Percentiles rank a stretch among this genome's conserved stretches.
Evolutionary conservation across 75 land plant genomes (phyloP).

Genomic region (Sequoiadendron giganteum): DNA sequence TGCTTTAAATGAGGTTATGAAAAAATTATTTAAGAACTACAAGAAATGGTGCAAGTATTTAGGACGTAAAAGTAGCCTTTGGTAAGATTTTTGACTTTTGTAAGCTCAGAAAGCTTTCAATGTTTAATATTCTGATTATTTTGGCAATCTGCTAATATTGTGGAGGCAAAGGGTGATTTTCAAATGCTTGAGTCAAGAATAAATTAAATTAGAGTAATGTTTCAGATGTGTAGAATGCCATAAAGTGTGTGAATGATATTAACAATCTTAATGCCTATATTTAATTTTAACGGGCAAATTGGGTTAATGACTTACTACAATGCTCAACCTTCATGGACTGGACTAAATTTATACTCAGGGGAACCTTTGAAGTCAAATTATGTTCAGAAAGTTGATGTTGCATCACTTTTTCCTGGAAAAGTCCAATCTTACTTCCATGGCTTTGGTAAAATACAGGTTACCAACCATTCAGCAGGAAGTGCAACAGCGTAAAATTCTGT

Average conservation of each 20-base stretch:
- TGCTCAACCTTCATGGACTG: not conserved
- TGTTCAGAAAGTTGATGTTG: not conserved
- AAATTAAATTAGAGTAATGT: not conserved
- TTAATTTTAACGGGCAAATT: not conserved
- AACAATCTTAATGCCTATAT: not conserved
- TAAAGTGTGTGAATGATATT: not conserved
- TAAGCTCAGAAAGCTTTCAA: not conserved
- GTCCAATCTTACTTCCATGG: not conserved
- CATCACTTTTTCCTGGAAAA: not conserved
- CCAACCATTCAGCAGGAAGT: slow-evolving; percentile 85
- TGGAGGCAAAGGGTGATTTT: not conserved
- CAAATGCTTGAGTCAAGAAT: not conserved
- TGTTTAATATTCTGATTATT: not conserved
- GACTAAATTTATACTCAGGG: not conserved
- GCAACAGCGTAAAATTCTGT: slow-evolving; percentile 82
- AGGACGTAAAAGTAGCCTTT: slow-evolving; percentile 44
- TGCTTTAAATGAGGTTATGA: slow-evolving; percentile 61
- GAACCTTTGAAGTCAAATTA: not conserved
- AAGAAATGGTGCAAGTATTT: slow-evolving; percentile 72
- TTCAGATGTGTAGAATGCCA: not conserved
- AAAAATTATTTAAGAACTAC: slow-evolving; percentile 64
- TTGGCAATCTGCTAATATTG: not conserved
- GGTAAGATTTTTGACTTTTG: slow-evolving; percentile 28
- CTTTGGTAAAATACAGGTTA: slow-evolving; percentile 45
- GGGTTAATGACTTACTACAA: not conserved